These are phyloP conservation scores for Plasmodium chabaudi DNA, from an alignment of 169 alveolate genomes.

Conservation along the genomic window DNA sequence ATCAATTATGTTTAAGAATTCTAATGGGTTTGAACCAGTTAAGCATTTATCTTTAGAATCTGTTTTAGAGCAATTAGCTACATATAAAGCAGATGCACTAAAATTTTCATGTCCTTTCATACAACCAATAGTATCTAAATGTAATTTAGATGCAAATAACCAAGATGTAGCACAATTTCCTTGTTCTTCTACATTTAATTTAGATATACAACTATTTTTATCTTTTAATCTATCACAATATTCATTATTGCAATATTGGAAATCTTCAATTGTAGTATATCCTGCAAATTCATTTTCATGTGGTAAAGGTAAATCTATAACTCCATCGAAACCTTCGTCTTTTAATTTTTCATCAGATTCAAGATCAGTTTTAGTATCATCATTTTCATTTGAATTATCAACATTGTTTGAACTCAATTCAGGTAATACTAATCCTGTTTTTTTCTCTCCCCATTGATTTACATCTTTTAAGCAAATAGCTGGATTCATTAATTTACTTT, in stretches of 20 bases:
- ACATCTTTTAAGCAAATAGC: constrained; percentile 20
- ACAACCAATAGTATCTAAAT: constrained; percentile 61
- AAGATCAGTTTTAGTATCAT: not conserved
- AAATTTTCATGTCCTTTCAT: constrained; percentile 45
- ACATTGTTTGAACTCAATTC: not conserved
- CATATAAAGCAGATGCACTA: constrained; percentile 15
- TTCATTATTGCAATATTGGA: constrained; percentile 16
- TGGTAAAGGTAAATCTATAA: not conserved
- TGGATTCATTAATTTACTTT: constrained; percentile 11
- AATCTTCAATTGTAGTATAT: not conserved
- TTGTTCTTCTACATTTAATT: constrained; percentile 16
- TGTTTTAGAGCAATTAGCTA: constrained; percentile 7
- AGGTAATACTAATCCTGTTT: constrained; percentile 13
- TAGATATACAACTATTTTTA: constrained; percentile 2
- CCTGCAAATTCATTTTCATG: not conserved
- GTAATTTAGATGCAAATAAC: constrained; percentile 71
- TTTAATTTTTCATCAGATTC: not conserved
- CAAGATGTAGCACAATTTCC: constrained; percentile 69
- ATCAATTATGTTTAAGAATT: constrained; percentile 8
- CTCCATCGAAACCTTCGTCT: not conserved
- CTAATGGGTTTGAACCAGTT: constrained; percentile 6
- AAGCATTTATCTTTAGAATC: constrained; percentile 2
- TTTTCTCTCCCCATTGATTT: constrained; percentile 3
- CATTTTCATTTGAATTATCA: not conserved
- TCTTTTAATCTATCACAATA: constrained; percentile 27